Evolutionary conservation across 805 yeast genomes (phyloP).

Genomic region (Starmerella lactis-condensi): DNA sequence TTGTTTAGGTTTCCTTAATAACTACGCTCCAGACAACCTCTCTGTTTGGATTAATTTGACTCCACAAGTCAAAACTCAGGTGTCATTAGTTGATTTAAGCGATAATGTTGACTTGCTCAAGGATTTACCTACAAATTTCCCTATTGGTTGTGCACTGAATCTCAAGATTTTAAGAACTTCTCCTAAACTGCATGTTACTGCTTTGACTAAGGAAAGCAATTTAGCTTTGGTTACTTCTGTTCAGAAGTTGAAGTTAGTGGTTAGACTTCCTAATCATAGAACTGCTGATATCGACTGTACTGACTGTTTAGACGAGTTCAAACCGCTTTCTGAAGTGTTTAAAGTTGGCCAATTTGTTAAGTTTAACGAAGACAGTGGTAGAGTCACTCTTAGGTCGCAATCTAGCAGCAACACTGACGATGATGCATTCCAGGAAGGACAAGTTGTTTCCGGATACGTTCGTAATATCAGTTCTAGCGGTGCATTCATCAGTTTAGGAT

Average conservation of each 20-base stretch:
- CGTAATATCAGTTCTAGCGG: conserved; percentile 57
- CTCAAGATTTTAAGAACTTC: conserved; percentile 40
- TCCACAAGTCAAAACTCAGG: conserved; percentile 47
- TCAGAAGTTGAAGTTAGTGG: conserved; percentile 40
- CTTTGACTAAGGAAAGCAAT: conserved; percentile 30
- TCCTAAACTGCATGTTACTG: conserved; percentile 13
- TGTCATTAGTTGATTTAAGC: conserved; percentile 46
- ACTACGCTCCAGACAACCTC: conserved; percentile 32
- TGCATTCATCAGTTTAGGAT: conserved; percentile 56
- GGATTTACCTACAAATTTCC: conserved; percentile 38
- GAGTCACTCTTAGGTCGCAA: conserved; percentile 40
- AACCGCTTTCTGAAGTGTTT: conserved; percentile 21
- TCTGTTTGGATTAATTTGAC: conserved; percentile 50
- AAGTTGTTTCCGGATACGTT: conserved; percentile 63
- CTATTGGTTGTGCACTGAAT: conserved; percentile 53
- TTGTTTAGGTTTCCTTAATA: conserved; percentile 46
- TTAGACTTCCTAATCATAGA: conserved; percentile 47
- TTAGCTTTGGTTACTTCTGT: conserved; percentile 49
- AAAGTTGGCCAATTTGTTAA: conserved; percentile 31
- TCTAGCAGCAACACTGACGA: conserved; percentile 3
- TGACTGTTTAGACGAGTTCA: conserved; percentile 58
- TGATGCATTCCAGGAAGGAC: conserved; percentile 32
- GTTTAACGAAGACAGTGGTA: conserved; percentile 2
- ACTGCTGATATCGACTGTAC: conserved; percentile 51
- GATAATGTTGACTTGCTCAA: conserved; percentile 31